Conservation (phyloP, 2,329 filamentous ascomycete species). For the Rutstroemia sp. region DNA sequence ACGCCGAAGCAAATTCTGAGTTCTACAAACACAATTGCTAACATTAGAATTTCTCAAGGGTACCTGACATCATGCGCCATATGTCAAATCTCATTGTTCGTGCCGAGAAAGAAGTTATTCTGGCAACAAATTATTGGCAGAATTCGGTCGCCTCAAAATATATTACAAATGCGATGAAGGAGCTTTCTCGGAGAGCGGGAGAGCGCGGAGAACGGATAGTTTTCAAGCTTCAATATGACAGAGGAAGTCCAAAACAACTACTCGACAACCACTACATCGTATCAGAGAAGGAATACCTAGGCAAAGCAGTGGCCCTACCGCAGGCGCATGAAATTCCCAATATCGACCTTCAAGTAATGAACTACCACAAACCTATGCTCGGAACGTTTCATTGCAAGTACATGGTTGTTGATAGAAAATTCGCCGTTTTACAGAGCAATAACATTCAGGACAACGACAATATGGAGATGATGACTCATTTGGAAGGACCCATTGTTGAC, state of each 20-base stretch:
- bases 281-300: constrained; percentile 48
- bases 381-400: constrained; percentile 76
- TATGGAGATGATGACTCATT: constrained; percentile 70
- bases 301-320: constrained; percentile 53
- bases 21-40: neutral
- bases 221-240: constrained; percentile 70
- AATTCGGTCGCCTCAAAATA: constrained; percentile 59
- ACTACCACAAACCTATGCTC: constrained; percentile 60
- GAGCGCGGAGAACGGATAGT: constrained; percentile 49
- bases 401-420: constrained; percentile 65
- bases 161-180: constrained; percentile 59
- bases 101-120: constrained; percentile 64
- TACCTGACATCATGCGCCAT: constrained; percentile 66
- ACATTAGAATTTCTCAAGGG: constrained; percentile 28
- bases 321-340: constrained; percentile 58
- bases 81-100: constrained; percentile 70
- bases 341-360: constrained; percentile 65
- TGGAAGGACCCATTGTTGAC: constrained; percentile 72
- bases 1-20: neutral
- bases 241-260: constrained; percentile 57
- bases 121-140: constrained; percentile 69
- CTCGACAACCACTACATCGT: constrained; percentile 59
- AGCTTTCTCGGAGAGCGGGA: constrained; percentile 60
- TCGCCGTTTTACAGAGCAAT: constrained; percentile 69
- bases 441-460: constrained; percentile 77